These are phyloP conservation scores for Curvularia hawaiiensis DNA, from an alignment of 2,329 filamentous ascomycete genomes.

Conservation along the genomic window DNA sequence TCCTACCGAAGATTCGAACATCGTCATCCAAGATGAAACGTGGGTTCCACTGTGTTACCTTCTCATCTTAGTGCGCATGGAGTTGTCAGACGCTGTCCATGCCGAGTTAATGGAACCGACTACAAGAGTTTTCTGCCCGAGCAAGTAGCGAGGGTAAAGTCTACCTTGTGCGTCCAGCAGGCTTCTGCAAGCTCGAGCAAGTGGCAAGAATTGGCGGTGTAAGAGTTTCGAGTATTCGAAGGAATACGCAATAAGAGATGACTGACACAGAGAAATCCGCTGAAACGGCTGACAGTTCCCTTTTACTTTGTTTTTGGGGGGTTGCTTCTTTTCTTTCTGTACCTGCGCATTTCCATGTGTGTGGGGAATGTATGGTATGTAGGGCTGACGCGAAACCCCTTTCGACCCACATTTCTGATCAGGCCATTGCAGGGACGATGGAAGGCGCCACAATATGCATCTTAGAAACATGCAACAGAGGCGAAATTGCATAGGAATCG, in stretches of 20 bases:
- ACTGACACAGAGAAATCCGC: not conserved
- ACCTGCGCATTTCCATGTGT: not conserved
- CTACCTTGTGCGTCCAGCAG: no score
- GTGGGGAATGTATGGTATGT: not conserved
- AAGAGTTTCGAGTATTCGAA: not conserved
- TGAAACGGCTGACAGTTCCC: not conserved
- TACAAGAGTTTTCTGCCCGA: not conserved
- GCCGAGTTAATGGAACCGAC: not conserved
- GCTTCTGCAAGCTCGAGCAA: not conserved
- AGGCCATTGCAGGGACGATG: not conserved
- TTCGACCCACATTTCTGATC: not conserved
- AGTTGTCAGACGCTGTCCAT: not conserved
- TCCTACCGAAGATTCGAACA: not conserved
- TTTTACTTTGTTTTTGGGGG: not conserved
- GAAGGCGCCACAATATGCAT: slow-evolving; percentile 8
- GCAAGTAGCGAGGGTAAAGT: not conserved
- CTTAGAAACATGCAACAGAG: slow-evolving; percentile 21
- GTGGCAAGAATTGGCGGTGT: not conserved
- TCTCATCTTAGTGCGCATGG: not conserved
- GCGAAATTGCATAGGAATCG: slow-evolving; percentile 24
- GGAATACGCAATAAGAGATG: not conserved
- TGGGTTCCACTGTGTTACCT: not conserved
- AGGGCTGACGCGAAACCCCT: not conserved
- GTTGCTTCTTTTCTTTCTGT: not conserved
- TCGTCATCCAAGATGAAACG: not conserved